Percentiles rank a stretch among this genome's conserved stretches.
Evolutionary conservation across 371 early-diverging fungal species (phyloP).

Genomic region (Circinella umbellata): DNA sequence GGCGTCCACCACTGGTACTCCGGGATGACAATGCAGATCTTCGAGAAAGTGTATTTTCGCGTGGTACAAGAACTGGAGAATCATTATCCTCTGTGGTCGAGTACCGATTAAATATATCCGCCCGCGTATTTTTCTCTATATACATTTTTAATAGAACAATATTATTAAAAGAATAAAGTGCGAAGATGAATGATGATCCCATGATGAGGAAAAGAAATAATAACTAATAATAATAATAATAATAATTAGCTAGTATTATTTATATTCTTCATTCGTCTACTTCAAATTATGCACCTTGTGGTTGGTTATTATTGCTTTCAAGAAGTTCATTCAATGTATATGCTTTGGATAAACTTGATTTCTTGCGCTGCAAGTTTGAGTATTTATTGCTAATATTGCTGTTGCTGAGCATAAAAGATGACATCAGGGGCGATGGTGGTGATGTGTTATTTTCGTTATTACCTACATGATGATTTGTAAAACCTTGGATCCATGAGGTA

Average conservation of each 20-base stretch:
- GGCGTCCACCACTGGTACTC: slow-evolving; percentile 10
- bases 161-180: too few species aligned
- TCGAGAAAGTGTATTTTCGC: slow-evolving; percentile 19
- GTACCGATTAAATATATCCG: slow-evolving; percentile 17
- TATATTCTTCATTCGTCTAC: too few species aligned
- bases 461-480: slow-evolving; percentile 28
- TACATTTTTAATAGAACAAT: too few species aligned
- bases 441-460: background rate
- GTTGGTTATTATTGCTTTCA: background rate
- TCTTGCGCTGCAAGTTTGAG: background rate
- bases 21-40: slow-evolving; percentile 26
- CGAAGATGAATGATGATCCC: too few species aligned
- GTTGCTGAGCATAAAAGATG: slow-evolving; percentile 13
- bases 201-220: too few species aligned
- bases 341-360: slow-evolving; percentile 1
- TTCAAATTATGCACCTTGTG: background rate
- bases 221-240: too few species aligned
- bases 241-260: too few species aligned
- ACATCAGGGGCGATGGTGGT: too few species aligned
- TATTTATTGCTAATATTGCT: background rate
- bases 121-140: background rate
- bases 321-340: slow-evolving; percentile 5
- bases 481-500: slow-evolving; percentile 23
- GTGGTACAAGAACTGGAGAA: slow-evolving; percentile 22
- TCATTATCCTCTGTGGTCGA: slow-evolving; percentile 18